Conservation (phyloP, 306 rosid species). For the Quercus bicolor region DNA sequence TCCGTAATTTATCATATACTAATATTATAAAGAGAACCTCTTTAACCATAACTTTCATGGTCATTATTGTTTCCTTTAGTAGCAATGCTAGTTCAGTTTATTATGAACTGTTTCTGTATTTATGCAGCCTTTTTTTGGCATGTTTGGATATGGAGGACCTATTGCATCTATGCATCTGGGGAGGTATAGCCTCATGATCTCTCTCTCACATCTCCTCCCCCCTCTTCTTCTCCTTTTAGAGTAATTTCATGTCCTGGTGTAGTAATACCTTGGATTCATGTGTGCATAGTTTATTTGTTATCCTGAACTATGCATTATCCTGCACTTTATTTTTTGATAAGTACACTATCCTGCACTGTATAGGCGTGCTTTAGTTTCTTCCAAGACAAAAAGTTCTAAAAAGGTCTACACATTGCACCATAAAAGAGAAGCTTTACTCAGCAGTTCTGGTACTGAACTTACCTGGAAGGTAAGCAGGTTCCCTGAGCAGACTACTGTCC, state of each 20-base stretch:
- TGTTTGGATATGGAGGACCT: constrained; percentile 75
- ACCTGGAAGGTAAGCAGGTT: constrained; percentile 49
- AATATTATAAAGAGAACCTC: no score
- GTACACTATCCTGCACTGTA: background rate
- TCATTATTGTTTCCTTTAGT: background rate
- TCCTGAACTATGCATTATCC: background rate
- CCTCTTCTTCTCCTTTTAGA: background rate
- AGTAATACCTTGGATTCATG: background rate
- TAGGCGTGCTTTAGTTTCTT: constrained; percentile 50
- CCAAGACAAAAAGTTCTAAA: constrained; percentile 41
- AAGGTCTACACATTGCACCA: constrained; percentile 44
- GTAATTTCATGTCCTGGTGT: background rate
- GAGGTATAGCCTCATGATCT: constrained; percentile 27
- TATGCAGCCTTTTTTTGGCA: constrained; percentile 65
- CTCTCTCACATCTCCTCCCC: no score
- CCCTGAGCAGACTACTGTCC: constrained; percentile 5
- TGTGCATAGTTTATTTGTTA: background rate
- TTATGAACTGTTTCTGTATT: background rate
- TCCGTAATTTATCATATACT: no score
- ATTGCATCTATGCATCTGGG: constrained; percentile 66
- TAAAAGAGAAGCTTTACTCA: constrained; percentile 53
- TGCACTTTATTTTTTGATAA: background rate
- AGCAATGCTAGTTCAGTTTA: background rate
- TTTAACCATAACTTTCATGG: no score
- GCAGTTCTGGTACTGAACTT: constrained; percentile 21